Conservation (phyloP, 805 yeast species). For the Teunomyces tritomae region DNA sequence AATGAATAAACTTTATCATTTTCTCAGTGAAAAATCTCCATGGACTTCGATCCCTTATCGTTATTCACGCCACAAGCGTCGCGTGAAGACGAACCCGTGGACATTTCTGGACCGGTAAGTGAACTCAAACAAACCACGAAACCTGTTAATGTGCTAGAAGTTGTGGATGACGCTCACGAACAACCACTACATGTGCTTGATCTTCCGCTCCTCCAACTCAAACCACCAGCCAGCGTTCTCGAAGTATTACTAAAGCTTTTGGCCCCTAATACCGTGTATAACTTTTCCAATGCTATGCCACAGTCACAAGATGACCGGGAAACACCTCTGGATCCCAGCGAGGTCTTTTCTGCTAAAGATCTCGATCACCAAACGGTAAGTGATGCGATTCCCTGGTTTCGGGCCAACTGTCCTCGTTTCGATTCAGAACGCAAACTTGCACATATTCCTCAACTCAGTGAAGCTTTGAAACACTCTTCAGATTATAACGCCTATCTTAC, state of each 20-base stretch:
- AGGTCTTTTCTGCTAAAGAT: slow-evolving; percentile 31
- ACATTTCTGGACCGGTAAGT: not conserved
- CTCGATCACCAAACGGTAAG: slow-evolving; percentile 24
- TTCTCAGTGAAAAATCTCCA: slow-evolving; percentile 7
- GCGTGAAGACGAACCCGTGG: slow-evolving; percentile 1
- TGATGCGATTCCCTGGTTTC: slow-evolving; percentile 45
- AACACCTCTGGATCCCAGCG: slow-evolving; percentile 6
- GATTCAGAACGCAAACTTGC: slow-evolving; percentile 18
- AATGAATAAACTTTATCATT: not conserved
- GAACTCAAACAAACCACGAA: not conserved
- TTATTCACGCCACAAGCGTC: slow-evolving; percentile 30
- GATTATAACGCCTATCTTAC: slow-evolving; percentile 50
- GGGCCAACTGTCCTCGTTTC: slow-evolving; percentile 30
- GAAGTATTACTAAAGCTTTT: slow-evolving; percentile 46
- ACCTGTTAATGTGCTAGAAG: not conserved
- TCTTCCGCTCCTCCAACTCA: slow-evolving; percentile 47
- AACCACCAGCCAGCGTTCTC: slow-evolving; percentile 49
- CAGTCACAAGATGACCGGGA: not conserved
- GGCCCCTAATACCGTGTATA: slow-evolving; percentile 47
- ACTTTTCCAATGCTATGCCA: slow-evolving; percentile 38
- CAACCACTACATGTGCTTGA: slow-evolving; percentile 54
- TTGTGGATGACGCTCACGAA: slow-evolving; percentile 16
- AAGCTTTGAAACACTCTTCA: slow-evolving; percentile 22
- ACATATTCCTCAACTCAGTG: slow-evolving; percentile 25
- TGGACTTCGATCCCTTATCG: slow-evolving; percentile 44